Conservation (phyloP, 805 yeast genomes). For the Teunomyces stri region DNA sequence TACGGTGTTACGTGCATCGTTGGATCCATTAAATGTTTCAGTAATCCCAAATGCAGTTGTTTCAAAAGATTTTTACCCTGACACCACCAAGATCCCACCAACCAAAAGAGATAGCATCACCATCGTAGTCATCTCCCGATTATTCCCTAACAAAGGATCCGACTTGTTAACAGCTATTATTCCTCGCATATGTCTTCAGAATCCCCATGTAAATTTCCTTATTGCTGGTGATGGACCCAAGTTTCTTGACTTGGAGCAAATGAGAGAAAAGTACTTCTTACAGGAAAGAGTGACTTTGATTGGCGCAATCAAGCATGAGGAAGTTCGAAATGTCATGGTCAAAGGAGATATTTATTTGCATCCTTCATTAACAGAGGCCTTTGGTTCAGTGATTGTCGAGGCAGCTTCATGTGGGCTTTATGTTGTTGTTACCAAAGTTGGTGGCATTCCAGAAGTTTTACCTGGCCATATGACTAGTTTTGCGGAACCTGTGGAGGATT, state of each 20-base stretch:
- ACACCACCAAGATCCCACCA: conserved; percentile 7
- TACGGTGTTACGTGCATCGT: conserved; percentile 80
- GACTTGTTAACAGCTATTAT: conserved; percentile 81
- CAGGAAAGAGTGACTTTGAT: conserved; percentile 85
- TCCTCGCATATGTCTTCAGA: conserved; percentile 71
- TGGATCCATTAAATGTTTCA: conserved; percentile 74
- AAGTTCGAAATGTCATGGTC: conserved; percentile 89
- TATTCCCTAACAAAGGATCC: conserved; percentile 96
- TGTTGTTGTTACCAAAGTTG: conserved; percentile 93
- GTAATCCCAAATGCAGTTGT: conserved; percentile 97
- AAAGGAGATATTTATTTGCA: conserved; percentile 92
- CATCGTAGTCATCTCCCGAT: conserved; percentile 84
- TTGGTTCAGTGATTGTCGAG: conserved; percentile 95
- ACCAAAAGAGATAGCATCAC: conserved; percentile 50
- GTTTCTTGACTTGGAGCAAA: conserved; percentile 89
- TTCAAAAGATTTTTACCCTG: conserved; percentile 72
- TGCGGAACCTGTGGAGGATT: conserved; percentile 84
- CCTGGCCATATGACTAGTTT: conserved; percentile 92
- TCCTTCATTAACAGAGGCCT: conserved; percentile 93
- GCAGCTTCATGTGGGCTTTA: conserved; percentile 95
- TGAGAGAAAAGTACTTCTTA: conserved; percentile 80
- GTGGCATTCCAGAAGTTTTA: conserved; percentile 95
- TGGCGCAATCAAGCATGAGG: conserved; percentile 89
- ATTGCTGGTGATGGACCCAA: conserved; percentile 98
- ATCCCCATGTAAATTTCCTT: conserved; percentile 67